phyloP scores from a whole-genome alignment of 345 rosid genomes.

The Boechera retrofracta region DNA sequence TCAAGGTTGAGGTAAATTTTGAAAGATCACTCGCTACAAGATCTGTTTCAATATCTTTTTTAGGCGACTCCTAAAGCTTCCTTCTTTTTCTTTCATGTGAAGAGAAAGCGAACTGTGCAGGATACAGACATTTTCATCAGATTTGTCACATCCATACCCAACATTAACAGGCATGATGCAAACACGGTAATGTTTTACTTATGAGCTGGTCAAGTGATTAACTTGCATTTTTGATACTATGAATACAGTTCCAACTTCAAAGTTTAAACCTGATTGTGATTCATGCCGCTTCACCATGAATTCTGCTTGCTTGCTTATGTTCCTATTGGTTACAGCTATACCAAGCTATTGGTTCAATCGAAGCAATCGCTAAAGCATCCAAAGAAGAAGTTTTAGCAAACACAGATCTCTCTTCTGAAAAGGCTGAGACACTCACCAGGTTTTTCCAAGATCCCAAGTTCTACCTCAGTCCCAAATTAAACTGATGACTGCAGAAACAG shows the following conservation, averaged over 20 bases:
- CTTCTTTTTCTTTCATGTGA: conserved; percentile 39
- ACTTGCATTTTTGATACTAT: background rate
- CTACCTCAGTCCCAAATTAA: conserved; percentile 70
- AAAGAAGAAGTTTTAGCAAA: conserved; percentile 71
- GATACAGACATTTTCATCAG: conserved; percentile 61
- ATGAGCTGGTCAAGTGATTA: background rate
- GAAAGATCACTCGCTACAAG: conserved; percentile 3
- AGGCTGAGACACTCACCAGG: conserved; percentile 64
- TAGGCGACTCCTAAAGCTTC: conserved; percentile 3
- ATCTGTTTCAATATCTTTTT: conserved; percentile 4
- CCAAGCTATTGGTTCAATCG: conserved; percentile 90
- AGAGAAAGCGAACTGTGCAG: conserved; percentile 74
- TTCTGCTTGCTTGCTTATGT: conserved; percentile 4
- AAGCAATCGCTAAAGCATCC: conserved; percentile 81
- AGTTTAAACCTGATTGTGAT: background rate
- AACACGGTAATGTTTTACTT: conserved; percentile 56
- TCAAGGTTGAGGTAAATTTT: conserved; percentile 80
- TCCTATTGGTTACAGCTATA: conserved; percentile 59
- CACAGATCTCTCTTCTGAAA: conserved; percentile 85
- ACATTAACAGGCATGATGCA: conserved; percentile 86
- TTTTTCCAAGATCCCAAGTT: conserved; percentile 83
- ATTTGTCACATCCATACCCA: conserved; percentile 79
- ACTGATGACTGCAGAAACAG: conserved; percentile 38
- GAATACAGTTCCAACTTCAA: background rate
- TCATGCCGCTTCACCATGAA: background rate